Evolutionary conservation across 352 stramenopile genomes (phyloP), one percentile per base, ranked within the genome.

Genomic region (Nothophytophthora sp.): DNA sequence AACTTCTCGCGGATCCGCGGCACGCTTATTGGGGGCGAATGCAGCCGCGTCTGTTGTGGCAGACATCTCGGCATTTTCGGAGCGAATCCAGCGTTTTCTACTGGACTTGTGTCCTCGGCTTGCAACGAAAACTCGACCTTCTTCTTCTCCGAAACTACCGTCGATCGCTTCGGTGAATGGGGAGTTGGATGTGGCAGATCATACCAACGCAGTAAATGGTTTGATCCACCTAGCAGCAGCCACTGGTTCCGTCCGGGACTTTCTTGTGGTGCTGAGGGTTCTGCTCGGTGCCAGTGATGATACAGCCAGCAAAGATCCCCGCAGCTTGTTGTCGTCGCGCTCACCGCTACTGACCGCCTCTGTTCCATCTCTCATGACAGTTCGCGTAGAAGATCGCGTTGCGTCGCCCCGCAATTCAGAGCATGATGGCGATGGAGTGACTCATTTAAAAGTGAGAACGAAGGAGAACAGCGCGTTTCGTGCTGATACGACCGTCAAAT

Each of bases 171-270:
- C 54, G 7, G 41, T 44, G 2, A 51, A 15, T n/a, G 40, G 29
- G 1, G 73, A 79, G 19, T 29, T 65, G 16, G 73, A 81, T 33
- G 43, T 76, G 1, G 22, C 43, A 0, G 63, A 73, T n/a, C 67
- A 68, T 7, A 88, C 78, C 0, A 64, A 69, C 23, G 80, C 80
- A 6, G 55, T 87, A 13, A 80, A 79, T 41, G 66, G 63, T 1
- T 52, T 93, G 10, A 52, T 90, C 32, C 65, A 73, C 27, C 56
- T 93, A 1, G 80, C 80, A 12, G 72, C 62, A 0, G 78, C 78
- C 0, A 73, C 61, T 0, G 75, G 64, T 9, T 87, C 78, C 0
- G 41, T 89, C 3, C 53, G 64, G 1, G 78, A 88, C 35, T 85
- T 89, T 10, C 53, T 93, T 4, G 18, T 81, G 10, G 69, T 80